A percentile compares a stretch with the other conserved stretches of the same genome.
phyloP scores from a whole-genome alignment of 345 rosid genomes.

The Citrus mangshanensis region DNA sequence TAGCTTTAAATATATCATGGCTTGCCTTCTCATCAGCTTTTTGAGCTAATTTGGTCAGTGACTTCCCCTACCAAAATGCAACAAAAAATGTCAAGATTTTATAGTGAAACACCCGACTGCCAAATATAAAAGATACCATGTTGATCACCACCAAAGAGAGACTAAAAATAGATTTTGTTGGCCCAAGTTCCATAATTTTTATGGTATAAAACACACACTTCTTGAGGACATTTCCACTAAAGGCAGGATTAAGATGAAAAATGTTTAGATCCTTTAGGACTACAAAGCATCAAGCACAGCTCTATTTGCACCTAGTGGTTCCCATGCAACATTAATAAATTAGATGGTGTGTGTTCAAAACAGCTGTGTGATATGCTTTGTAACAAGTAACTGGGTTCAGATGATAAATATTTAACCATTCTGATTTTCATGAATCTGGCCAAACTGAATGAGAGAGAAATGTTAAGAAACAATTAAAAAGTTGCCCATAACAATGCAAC shows the following conservation, averaged over 20 bases:
- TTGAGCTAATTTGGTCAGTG: conserved; percentile 50
- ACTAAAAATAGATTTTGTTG: not conserved
- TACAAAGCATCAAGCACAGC: not conserved
- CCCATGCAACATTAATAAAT: not conserved
- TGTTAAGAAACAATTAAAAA: not conserved
- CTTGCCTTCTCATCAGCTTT: conserved; percentile 88
- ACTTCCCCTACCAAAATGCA: conserved; percentile 50
- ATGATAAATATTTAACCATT: not conserved
- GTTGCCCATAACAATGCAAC: not conserved
- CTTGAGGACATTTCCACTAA: not conserved
- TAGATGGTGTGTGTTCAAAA: not conserved
- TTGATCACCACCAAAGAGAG: not conserved
- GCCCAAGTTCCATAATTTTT: not conserved
- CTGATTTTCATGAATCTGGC: not conserved
- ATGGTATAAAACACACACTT: not conserved
- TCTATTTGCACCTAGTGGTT: not conserved
- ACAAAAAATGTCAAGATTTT: conserved; percentile 15
- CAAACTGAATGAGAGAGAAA: not conserved
- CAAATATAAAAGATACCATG: not conserved
- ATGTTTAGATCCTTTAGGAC: not conserved
- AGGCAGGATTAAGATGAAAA: not conserved
- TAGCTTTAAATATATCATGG: conserved; percentile 73
- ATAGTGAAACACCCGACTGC: not conserved
- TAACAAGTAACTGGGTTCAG: not conserved
- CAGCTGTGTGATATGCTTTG: not conserved